These are phyloP conservation scores for Xylaria intraflava DNA, from an alignment of 495 filamentous ascomycete species.

Conservation along the genomic window DNA sequence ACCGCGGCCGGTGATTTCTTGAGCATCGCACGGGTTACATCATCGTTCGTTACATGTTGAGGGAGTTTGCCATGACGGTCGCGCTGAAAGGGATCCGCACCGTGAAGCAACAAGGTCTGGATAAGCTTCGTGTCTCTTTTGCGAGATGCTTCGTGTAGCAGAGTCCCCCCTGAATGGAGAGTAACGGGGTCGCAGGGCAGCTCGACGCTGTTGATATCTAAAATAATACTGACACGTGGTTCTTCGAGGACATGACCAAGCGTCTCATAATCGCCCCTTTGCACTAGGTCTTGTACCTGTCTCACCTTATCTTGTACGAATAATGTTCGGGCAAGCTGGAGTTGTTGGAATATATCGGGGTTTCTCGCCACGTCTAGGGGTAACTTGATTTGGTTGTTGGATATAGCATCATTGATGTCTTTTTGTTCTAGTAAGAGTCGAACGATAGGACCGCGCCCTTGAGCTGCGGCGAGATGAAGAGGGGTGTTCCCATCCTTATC, in stretches of 20 bases:
- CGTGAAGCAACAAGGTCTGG: constrained; percentile 83
- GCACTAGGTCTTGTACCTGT: constrained; percentile 71
- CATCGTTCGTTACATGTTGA: constrained; percentile 96
- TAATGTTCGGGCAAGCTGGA: constrained; percentile 83
- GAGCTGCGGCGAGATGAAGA: constrained; percentile 77
- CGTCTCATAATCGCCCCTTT: constrained; percentile 62
- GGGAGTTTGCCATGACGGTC: constrained; percentile 93
- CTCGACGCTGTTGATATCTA: constrained; percentile 88
- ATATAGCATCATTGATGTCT: constrained; percentile 79
- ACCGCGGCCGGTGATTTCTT: constrained; percentile 93
- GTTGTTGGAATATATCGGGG: constrained; percentile 89
- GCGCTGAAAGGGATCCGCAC: constrained; percentile 92
- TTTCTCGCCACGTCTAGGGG: constrained; percentile 83
- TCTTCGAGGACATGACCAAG: constrained; percentile 77
- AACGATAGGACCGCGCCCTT: constrained; percentile 73
- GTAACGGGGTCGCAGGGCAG: constrained; percentile 75
- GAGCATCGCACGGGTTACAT: constrained; percentile 73
- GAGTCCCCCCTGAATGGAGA: constrained; percentile 69
- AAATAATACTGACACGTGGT: constrained; percentile 68
- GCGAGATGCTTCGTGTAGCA: constrained; percentile 89
- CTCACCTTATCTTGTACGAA: constrained; percentile 82
- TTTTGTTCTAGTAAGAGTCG: constrained; percentile 70
- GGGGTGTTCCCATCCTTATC: constrained; percentile 93
- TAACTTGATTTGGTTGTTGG: constrained; percentile 83
- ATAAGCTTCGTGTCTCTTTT: constrained; percentile 78